Conservation (phyloP, 2,329 filamentous ascomycete genomes). For the Trichoderma sp. region DNA sequence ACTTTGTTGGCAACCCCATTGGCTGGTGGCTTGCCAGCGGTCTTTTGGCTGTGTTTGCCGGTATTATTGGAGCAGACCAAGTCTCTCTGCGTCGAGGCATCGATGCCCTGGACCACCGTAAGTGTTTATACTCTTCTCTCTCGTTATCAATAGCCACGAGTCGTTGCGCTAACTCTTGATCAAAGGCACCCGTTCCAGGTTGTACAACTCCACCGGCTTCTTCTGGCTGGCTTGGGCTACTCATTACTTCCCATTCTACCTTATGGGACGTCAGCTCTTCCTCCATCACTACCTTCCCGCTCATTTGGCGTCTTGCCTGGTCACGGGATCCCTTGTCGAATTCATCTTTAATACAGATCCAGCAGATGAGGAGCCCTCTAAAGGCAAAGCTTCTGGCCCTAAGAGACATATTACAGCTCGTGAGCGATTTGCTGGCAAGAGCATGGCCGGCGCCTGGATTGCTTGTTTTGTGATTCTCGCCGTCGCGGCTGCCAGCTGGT, state of each 20-base stretch:
- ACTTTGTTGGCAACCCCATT: slow-evolving; percentile 94
- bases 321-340: slow-evolving; percentile 87
- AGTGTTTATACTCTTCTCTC: slow-evolving; percentile 44
- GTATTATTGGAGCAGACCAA: slow-evolving; percentile 89
- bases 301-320: slow-evolving; percentile 84
- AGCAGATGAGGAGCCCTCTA: slow-evolving; percentile 51
- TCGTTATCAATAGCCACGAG: neutral
- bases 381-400: slow-evolving; percentile 38
- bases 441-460: slow-evolving; percentile 74
- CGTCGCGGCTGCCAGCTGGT: slow-evolving; percentile 73
- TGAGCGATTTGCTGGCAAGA: slow-evolving; percentile 78
- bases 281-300: slow-evolving; percentile 96
- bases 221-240: slow-evolving; percentile 98
- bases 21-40: slow-evolving; percentile 97
- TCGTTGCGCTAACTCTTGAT: neutral
- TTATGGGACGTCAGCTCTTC: slow-evolving; percentile 98
- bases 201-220: slow-evolving; percentile 99
- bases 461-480: slow-evolving; percentile 69
- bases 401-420: slow-evolving; percentile 71
- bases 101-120: slow-evolving; percentile 89
- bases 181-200: slow-evolving; percentile 78
- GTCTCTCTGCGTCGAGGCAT: slow-evolving; percentile 88
- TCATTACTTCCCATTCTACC: slow-evolving; percentile 95
- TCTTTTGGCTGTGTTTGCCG: slow-evolving; percentile 87
- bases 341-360: slow-evolving; percentile 95